Evolutionary conservation across 371 early-diverging fungal genomes (phyloP).

Genomic region (Synchytrium microbalum): DNA sequence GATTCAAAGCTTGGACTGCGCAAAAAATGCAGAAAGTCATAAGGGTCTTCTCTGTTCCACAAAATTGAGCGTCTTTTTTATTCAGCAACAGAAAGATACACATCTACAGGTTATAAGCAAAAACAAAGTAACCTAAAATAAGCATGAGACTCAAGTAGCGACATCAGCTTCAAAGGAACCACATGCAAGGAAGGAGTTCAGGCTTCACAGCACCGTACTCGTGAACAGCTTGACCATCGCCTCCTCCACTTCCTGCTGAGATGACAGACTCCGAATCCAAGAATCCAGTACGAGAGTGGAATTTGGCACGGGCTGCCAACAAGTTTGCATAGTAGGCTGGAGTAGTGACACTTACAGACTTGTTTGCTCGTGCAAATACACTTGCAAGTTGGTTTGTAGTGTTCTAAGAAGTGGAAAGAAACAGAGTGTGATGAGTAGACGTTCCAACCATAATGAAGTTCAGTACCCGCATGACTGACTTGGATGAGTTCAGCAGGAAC

Average conservation of each 20-base stretch:
- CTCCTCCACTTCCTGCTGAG: not conserved
- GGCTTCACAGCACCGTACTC: constrained; percentile 5
- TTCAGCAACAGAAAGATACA: too few relatives aligned
- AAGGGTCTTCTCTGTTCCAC: too few relatives aligned
- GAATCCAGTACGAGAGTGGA: not conserved
- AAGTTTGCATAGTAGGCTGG: constrained; percentile 75
- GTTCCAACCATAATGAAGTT: not conserved
- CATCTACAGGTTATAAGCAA: too few relatives aligned
- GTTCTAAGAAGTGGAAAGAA: constrained; percentile 65
- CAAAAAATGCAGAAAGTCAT: too few relatives aligned
- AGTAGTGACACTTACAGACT: constrained; percentile 60
- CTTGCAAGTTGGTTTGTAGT: constrained; percentile 69
- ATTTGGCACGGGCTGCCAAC: constrained; percentile 43
- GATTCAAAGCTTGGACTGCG: too few relatives aligned
- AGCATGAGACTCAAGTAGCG: too few relatives aligned
- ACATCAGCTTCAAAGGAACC: constrained; percentile 3
- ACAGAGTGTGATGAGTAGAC: constrained; percentile 51
- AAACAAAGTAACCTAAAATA: too few relatives aligned
- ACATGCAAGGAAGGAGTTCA: not conserved
- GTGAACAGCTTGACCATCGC: not conserved
- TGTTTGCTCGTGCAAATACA: constrained; percentile 63
- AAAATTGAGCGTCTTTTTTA: too few relatives aligned
- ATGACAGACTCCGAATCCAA: not conserved
- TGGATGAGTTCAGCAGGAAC: constrained; percentile 60
- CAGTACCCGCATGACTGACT: constrained; percentile 31